These are phyloP conservation scores for Taiozyma sp. DNA, from an alignment of 1,139 yeast genomes.

Conservation along the genomic window DNA sequence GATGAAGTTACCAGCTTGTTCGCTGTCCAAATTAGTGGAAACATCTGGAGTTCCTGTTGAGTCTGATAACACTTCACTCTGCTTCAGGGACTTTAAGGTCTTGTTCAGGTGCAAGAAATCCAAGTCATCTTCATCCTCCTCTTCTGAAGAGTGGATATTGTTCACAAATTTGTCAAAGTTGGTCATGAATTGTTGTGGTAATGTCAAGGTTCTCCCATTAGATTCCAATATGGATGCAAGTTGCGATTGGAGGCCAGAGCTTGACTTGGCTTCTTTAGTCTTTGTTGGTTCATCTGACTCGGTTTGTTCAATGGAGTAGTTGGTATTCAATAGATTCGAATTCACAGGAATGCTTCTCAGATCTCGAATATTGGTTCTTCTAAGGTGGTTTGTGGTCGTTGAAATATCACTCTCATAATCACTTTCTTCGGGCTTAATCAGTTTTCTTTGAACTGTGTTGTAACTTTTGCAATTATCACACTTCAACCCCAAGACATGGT, in stretches of 20 bases:
- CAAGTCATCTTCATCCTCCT: constrained; percentile 17
- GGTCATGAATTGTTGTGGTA: constrained; percentile 23
- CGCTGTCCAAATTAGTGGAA: neutral
- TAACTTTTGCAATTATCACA: constrained; percentile 86
- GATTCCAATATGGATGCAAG: neutral
- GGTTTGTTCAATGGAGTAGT: constrained; percentile 20
- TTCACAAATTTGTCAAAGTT: constrained; percentile 24
- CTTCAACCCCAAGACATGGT: constrained; percentile 82
- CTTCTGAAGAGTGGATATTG: constrained; percentile 12
- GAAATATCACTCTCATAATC: constrained; percentile 34
- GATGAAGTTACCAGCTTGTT: constrained; percentile 2
- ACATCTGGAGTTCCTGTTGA: constrained; percentile 1
- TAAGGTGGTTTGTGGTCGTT: constrained; percentile 15
- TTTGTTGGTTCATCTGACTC: constrained; percentile 5
- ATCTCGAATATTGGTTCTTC: constrained; percentile 10
- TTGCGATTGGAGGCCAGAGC: neutral
- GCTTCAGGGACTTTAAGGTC: constrained; percentile 13
- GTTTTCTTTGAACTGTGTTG: constrained; percentile 70
- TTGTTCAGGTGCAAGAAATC: constrained; percentile 21
- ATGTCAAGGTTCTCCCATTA: constrained; percentile 13
- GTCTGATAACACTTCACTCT: constrained; percentile 6
- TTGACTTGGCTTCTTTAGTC: neutral
- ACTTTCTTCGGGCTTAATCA: constrained; percentile 42
- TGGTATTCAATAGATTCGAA: constrained; percentile 20
- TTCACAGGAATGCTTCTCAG: constrained; percentile 19